Evolutionary conservation across 331 rosid species (phyloP).

Genomic region (Stylosanthes scabra): DNA sequence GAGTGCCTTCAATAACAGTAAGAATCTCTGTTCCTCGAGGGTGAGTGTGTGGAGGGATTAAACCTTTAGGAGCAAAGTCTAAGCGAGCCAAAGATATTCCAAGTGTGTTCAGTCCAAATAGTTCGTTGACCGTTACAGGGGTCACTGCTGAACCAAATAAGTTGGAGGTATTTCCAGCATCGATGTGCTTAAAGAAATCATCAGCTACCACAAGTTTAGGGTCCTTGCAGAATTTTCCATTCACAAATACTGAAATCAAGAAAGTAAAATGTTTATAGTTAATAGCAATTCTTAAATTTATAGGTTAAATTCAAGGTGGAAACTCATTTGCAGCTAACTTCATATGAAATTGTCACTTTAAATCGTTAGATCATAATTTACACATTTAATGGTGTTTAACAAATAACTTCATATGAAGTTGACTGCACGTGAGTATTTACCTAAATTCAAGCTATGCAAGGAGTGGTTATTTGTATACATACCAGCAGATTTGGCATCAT

Average conservation of each 20-base stretch:
- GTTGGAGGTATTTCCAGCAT: slow-evolving; percentile 23
- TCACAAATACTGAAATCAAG: slow-evolving; percentile 53
- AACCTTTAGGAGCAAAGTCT: slow-evolving; percentile 35
- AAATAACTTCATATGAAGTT: too few relatives aligned
- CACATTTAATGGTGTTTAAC: too few relatives aligned
- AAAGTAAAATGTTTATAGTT: too few relatives aligned
- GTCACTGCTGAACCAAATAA: slow-evolving; percentile 30
- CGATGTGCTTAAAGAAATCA: slow-evolving; percentile 38
- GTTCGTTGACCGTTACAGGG: background rate
- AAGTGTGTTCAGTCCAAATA: slow-evolving; percentile 44
- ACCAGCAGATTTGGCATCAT: slow-evolving; percentile 14
- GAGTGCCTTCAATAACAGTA: slow-evolving; percentile 34
- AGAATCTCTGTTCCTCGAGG: slow-evolving; percentile 46
- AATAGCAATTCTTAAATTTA: too few relatives aligned
- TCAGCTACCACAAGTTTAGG: slow-evolving; percentile 16
- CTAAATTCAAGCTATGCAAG: too few relatives aligned
- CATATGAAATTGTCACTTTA: too few relatives aligned
- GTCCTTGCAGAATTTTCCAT: slow-evolving; percentile 46
- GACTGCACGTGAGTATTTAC: too few relatives aligned
- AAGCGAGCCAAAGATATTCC: slow-evolving; percentile 48
- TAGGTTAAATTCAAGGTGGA: too few relatives aligned
- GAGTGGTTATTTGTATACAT: too few relatives aligned
- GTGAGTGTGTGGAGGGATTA: slow-evolving; percentile 36
- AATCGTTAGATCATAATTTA: too few relatives aligned
- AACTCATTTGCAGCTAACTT: too few relatives aligned